Conservation (phyloP, 2,329 filamentous ascomycete species). For the Bipolaris bicolor region DNA sequence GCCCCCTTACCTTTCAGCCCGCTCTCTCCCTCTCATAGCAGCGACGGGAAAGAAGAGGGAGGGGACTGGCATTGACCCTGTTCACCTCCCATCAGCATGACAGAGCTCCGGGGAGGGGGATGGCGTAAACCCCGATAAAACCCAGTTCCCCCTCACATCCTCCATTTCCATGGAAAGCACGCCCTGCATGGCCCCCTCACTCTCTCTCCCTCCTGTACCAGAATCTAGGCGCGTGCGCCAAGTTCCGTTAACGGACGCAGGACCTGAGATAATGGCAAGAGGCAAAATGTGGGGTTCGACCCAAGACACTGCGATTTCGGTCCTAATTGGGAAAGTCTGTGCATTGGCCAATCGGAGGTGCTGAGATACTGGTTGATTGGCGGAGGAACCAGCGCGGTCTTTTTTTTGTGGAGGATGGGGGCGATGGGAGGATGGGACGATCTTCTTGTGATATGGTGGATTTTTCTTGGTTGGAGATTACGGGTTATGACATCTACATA, state of each 20-base stretch:
- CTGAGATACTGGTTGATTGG: background rate
- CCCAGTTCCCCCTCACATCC: too few relatives aligned
- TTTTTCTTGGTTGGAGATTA: background rate
- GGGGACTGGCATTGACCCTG: too few relatives aligned
- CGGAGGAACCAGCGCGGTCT: too few relatives aligned
- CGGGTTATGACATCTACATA: background rate
- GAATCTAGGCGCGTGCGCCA: background rate
- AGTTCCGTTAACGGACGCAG: background rate
- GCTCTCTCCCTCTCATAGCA: too few relatives aligned
- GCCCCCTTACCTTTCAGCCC: too few relatives aligned
- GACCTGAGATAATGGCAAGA: background rate
- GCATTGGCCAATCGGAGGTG: slow-evolving; percentile 2
- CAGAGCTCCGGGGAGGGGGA: too few relatives aligned
- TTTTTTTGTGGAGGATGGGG: background rate
- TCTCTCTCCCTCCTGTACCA: background rate
- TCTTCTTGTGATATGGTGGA: background rate
- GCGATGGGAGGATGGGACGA: background rate
- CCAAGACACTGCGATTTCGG: slow-evolving; percentile 3
- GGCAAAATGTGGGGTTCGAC: background rate
- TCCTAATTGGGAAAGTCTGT: slow-evolving; percentile 8
- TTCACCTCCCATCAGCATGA: too few relatives aligned
- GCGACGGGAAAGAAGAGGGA: too few relatives aligned
- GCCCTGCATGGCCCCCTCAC: background rate
- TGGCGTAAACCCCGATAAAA: too few relatives aligned
- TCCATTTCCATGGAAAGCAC: background rate